Evolutionary conservation across 305 asterid species (phyloP).

Genomic region (Fraxinus ornus): DNA sequence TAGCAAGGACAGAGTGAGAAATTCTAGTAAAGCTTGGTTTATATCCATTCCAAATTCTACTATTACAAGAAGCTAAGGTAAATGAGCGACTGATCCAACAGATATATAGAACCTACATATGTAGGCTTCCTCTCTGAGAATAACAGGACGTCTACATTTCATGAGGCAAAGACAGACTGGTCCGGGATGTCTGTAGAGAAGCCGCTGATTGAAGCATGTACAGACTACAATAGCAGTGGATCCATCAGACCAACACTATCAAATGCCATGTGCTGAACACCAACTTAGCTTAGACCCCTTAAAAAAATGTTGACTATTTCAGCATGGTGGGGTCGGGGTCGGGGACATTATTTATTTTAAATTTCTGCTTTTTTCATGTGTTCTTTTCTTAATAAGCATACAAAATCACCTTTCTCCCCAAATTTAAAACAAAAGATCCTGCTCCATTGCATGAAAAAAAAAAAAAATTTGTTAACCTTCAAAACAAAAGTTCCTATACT

Average conservation of each 20-base stretch:
- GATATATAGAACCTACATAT: not conserved
- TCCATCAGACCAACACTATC: not conserved
- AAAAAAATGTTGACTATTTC: not conserved
- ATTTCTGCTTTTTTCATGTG: not conserved
- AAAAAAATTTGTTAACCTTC: not conserved
- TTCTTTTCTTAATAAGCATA: not conserved
- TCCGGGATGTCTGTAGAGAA: not conserved
- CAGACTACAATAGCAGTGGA: not conserved
- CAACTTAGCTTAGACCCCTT: not conserved
- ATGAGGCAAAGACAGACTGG: not conserved
- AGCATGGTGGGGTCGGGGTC: not conserved
- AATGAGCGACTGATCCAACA: not conserved
- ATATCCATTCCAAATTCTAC: not conserved
- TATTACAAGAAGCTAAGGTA: not conserved
- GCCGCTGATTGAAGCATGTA: not conserved
- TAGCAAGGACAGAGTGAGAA: not conserved
- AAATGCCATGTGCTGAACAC: not conserved
- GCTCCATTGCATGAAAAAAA: not conserved
- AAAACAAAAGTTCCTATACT: not conserved
- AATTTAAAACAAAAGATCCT: conserved; percentile 1
- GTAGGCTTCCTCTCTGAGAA: not conserved
- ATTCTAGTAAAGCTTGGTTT: not conserved
- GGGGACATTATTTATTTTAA: not conserved
- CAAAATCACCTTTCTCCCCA: not conserved
- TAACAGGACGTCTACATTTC: not conserved